Evolutionary conservation across 1,284 basidiomycete species (phyloP).

Genomic region (Sanghuangporus baumii): DNA sequence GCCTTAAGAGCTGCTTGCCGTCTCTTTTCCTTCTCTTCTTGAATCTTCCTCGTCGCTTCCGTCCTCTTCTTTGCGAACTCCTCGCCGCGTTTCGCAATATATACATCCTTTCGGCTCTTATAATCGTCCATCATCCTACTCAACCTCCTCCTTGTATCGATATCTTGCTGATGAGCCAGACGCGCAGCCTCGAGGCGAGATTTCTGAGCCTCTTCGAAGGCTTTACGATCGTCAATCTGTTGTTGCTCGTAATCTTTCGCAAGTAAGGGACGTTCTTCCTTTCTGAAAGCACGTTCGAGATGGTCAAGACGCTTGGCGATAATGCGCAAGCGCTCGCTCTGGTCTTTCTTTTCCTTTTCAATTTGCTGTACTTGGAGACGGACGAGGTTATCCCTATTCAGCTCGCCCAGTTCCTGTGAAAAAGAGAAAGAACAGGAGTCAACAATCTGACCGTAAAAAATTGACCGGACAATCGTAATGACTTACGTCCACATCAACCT

Average conservation of each 20-base stretch:
- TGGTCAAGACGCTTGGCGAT: slow-evolving; percentile 92
- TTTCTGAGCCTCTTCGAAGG: slow-evolving; percentile 64
- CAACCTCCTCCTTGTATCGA: slow-evolving; percentile 78
- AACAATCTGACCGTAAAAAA: background rate
- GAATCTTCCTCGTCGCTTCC: slow-evolving; percentile 66
- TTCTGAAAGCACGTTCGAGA: slow-evolving; percentile 91
- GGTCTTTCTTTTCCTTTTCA: slow-evolving; percentile 94
- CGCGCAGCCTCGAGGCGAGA: slow-evolving; percentile 57
- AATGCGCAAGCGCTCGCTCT: slow-evolving; percentile 80
- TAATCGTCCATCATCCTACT: slow-evolving; percentile 77
- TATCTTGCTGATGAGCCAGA: slow-evolving; percentile 60
- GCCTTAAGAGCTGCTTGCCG: slow-evolving; percentile 47
- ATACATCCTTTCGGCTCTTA: slow-evolving; percentile 46
- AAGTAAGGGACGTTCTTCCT: slow-evolving; percentile 88
- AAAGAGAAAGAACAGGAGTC: slow-evolving; percentile 1
- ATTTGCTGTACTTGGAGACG: slow-evolving; percentile 90
- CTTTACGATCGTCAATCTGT: slow-evolving; percentile 68
- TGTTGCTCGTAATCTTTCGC: slow-evolving; percentile 86
- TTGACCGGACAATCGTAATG: background rate
- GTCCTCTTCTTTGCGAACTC: slow-evolving; percentile 66
- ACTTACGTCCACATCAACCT: slow-evolving; percentile 77
- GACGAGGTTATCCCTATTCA: slow-evolving; percentile 88
- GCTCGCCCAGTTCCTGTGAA: slow-evolving; percentile 69
- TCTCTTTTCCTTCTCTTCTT: slow-evolving; percentile 81
- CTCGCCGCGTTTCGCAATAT: slow-evolving; percentile 62